Evolutionary conservation across 2,329 filamentous ascomycete genomes (phyloP), one percentile per base, ranked within the genome.

Genomic region (Dryadomyces sulphureus): DNA sequence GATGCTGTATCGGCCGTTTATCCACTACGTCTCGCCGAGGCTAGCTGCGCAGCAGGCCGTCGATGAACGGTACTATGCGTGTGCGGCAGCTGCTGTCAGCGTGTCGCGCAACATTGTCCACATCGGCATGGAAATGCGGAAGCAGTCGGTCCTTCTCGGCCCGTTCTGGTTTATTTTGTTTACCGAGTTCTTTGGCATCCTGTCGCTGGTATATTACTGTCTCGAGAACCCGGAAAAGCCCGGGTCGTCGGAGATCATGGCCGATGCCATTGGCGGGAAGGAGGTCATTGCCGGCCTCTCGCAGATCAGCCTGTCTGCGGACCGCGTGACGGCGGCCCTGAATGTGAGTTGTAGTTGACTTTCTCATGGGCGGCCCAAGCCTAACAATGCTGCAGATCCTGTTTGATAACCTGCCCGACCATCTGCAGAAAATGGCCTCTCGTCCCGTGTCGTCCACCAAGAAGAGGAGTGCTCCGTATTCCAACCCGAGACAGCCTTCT

Each of bases 101-200:
- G 69, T 88, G 12, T 75, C 74, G 9, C 68, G 71, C 7, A 38
- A 40, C 34, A 36, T 36, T 36, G 16, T 36, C 20, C 45, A 46
- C 39, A 46, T 46, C 24, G 45, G 45, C 34, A 38, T 43, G 39
- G 45, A 46, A 24, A 49, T 53, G 4, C 48, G 48, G n/a, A 52
- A 52, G 30, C 49, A 53, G 32, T 47, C 49, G 1, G 53, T 53
- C 22, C 42, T 92, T n/a, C 81, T 82, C 50, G 86, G 85, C 1
- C 82, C 84, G 0, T 89, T 87, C 60, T 92, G 85, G 85, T 90
- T 90, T 57, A 83, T 84, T 53, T 77, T 90, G 58, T 90, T 87
- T 57, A 87, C 84, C 2, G 82, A 84, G 16, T 89, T 87, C 63
- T 89, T 88, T 57, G 80, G 83, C 14, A 82, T 90, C 27, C 66